Evolutionary conservation across 305 asterid species (phyloP), one percentile per base, ranked within the genome.

Genomic region (Rubia tinctorum): DNA sequence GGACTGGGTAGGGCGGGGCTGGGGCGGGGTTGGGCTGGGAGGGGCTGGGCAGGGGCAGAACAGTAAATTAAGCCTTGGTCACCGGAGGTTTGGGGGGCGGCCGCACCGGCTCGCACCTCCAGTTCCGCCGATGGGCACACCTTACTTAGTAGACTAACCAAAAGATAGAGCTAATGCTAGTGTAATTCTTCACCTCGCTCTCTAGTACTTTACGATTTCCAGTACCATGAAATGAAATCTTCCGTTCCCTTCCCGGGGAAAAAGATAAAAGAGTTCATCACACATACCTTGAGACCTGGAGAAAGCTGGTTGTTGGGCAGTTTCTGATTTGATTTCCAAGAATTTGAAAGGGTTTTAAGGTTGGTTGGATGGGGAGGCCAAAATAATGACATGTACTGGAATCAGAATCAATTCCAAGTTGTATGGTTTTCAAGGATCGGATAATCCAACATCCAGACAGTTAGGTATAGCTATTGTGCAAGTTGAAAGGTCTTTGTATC

Each of bases 401-500:
- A 78, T 69, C 65, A 64, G 82, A 78, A 78, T 66, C 76, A 64
- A 74, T 78, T 78, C 78, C 69, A 22, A 61, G 18, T 0, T 12
- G 18, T 18, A 18, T 34, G 70, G 45, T 42, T 40, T 39, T 65
- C 69, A 64, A 63, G 72, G 63, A 66, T 66, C 69, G 42, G 42
- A 68, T 23, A 34, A 64, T 56, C 68, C 68, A 42, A 63, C 37
- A 61, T 15, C 72, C 72, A 62, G 6, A 66, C 68, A 53, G 66
- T 53, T 43, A 61, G 74, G 69, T 49, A 73, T 20, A 72, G 15
- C 59, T n/a, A 68, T 6, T 14, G 47, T 0, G 6, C 69, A 65
- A 40, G 27, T 65, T 65, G 69, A 64, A 63, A 64, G 9, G 69
- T 64, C 45, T 37, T 64, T 34, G n/a, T 64, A 34, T 34, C 20